phyloP scores from a whole-genome alignment of 2,329 filamentous ascomycete genomes.

The Coniochaeta sp. region DNA sequence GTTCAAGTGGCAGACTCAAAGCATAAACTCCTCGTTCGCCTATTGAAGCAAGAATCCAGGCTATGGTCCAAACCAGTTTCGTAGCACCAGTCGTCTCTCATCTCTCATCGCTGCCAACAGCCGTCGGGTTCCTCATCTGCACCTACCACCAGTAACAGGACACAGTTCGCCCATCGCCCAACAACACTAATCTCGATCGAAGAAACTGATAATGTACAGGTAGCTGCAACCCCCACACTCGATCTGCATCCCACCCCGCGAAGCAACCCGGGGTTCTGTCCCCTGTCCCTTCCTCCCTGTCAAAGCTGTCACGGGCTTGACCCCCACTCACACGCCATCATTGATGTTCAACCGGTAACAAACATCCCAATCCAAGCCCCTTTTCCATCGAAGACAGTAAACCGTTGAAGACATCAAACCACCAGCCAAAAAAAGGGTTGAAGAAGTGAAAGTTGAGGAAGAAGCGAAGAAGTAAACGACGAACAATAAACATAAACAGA shows the following conservation, averaged over 20 bases:
- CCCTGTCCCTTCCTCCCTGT: not conserved
- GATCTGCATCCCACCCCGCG: not conserved
- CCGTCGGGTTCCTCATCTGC: not conserved
- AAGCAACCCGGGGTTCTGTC: not conserved
- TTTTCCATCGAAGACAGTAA: not conserved
- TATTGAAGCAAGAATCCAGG: not conserved
- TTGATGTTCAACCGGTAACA: not conserved
- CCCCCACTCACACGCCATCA: not conserved
- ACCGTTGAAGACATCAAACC: not conserved
- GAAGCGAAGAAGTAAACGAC: not conserved
- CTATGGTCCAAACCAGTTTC: too few relatives aligned
- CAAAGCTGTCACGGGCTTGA: not conserved
- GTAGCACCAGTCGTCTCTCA: too few relatives aligned
- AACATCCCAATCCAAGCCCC: not conserved
- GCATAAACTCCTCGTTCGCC: not conserved
- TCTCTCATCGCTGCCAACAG: not conserved
- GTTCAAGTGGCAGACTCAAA: too few relatives aligned
- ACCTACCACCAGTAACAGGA: too few relatives aligned
- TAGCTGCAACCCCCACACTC: not conserved
- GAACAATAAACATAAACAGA: not conserved
- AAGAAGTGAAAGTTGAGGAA: not conserved
- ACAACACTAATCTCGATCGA: too few relatives aligned
- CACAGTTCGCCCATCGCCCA: too few relatives aligned
- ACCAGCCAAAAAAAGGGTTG: not conserved
- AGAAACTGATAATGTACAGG: slow-evolving; percentile 1